Evolutionary conservation across 106 monocot genomes (phyloP), one percentile per base, ranked within the genome.

Genomic region (Dendrobium officinale): DNA sequence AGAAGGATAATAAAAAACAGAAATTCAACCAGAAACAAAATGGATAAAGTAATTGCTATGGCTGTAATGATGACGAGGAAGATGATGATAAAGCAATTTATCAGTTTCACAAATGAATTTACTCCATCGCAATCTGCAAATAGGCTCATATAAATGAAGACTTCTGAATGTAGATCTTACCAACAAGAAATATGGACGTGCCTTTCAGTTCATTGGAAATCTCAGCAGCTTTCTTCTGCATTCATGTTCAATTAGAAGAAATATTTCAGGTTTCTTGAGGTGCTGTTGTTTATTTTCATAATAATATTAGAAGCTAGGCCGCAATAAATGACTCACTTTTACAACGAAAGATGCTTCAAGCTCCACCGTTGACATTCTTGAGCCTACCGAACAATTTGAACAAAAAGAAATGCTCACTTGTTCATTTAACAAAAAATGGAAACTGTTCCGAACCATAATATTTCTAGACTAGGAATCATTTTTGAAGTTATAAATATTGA

Each of bases 151-250:
- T 27, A 27, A 72, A 29, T 51, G 20, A 33, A 72, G 33, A 72
- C 16, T 72, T 48, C 74, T 33, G 67, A 42, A 33, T 17, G 31
- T 37, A 18, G n/a, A 2, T 49, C 82, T 72, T 84, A 95, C 94
- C 94, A 80, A 92, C 87, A 79, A 95, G 89, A 88, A 95, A 95
- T 75, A 95, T 77, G 72, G 91, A 95, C 29, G 94, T 90, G 67
- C 94, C 94, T 88, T 92, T 95, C 85, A 95, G 79, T 31, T 78
- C 85, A 76, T 78, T 49, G 4, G 80, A 77, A 7, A 92, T 56
- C 68, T 95, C 90, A 37, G 55, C 54, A 81, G 91, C 91, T 80
- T 88, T 90, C 37, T 81, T 90, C 94, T 95, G 88, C 80, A 78
- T 80, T 67, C 80, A 84, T 42, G 45, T 77, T 49, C 75, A 78